Conservation (phyloP, 345 rosid genomes). For the Clausena lansium region DNA sequence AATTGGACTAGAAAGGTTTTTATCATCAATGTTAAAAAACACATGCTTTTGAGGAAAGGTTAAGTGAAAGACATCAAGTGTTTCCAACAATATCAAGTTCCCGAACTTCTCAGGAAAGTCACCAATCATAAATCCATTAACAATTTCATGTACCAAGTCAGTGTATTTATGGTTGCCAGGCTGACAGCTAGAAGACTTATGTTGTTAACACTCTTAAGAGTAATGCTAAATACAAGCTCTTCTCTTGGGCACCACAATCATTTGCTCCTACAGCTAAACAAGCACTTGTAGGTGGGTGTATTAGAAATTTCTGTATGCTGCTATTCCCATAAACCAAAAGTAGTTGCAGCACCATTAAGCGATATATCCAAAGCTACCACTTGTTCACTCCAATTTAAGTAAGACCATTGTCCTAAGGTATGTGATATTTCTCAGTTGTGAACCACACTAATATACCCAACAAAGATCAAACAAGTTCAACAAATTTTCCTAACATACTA, state of each 20-base stretch:
- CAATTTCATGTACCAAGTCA: background rate
- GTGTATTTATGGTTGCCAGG: too few species aligned
- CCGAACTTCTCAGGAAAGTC: background rate
- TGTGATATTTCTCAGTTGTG: background rate
- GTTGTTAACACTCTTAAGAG: background rate
- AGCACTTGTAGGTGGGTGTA: background rate
- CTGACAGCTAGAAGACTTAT: background rate
- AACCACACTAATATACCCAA: background rate
- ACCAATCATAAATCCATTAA: background rate
- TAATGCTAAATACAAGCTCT: background rate
- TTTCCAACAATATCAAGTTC: background rate
- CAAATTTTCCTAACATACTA: background rate
- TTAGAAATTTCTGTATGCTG: background rate
- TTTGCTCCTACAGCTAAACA: background rate
- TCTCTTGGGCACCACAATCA: background rate
- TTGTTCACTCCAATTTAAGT: background rate
- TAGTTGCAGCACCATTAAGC: background rate
- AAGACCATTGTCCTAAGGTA: background rate
- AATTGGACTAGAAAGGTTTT: background rate
- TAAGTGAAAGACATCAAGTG: constrained; percentile 6
- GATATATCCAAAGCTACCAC: background rate
- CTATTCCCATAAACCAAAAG: background rate
- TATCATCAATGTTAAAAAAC: background rate
- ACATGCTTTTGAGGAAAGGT: constrained; percentile 6
- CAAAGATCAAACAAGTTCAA: background rate